Evolutionary conservation across 2,329 filamentous ascomycete species (phyloP).

Genomic region (Helotiales sp.): DNA sequence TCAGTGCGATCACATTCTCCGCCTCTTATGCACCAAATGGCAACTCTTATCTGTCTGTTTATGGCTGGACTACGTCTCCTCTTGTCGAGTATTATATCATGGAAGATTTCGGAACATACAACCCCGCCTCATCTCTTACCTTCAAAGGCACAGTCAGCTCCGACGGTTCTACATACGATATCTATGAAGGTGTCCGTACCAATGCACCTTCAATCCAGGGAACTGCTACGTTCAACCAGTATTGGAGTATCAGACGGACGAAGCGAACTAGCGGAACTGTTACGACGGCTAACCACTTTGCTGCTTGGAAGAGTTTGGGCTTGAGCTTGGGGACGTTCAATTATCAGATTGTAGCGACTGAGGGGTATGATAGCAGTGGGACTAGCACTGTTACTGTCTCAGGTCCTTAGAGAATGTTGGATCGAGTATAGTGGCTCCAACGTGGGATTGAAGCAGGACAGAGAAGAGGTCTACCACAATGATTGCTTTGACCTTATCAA

Average conservation of each 20-base stretch:
- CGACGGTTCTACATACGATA: slow-evolving; percentile 55
- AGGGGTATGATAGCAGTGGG: slow-evolving; percentile 17
- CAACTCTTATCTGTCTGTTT: slow-evolving; percentile 55
- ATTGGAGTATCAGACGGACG: slow-evolving; percentile 50
- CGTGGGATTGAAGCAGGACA: too few species aligned
- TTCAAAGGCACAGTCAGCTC: slow-evolving; percentile 50
- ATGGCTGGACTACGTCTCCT: slow-evolving; percentile 50
- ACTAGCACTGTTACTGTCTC: slow-evolving; percentile 17
- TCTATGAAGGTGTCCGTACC: slow-evolving; percentile 39
- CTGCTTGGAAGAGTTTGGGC: slow-evolving; percentile 50
- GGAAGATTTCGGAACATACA: slow-evolving; percentile 52
- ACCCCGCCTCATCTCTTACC: slow-evolving; percentile 48
- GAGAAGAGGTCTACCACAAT: too few species aligned
- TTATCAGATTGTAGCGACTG: slow-evolving; percentile 40
- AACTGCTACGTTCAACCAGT: slow-evolving; percentile 52
- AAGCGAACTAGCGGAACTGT: slow-evolving; percentile 53
- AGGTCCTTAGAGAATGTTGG: not conserved
- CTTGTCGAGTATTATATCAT: slow-evolving; percentile 50
- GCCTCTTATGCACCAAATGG: slow-evolving; percentile 42
- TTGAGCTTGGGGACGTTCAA: slow-evolving; percentile 44
- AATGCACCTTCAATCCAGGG: slow-evolving; percentile 48
- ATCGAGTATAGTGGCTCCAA: too few species aligned
- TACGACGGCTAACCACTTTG: slow-evolving; percentile 50
- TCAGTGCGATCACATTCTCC: slow-evolving; percentile 41
- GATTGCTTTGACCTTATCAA: too few species aligned